Base-by-base conservation (phyloP, 208 protist species). In the Leishmania major region DNA sequence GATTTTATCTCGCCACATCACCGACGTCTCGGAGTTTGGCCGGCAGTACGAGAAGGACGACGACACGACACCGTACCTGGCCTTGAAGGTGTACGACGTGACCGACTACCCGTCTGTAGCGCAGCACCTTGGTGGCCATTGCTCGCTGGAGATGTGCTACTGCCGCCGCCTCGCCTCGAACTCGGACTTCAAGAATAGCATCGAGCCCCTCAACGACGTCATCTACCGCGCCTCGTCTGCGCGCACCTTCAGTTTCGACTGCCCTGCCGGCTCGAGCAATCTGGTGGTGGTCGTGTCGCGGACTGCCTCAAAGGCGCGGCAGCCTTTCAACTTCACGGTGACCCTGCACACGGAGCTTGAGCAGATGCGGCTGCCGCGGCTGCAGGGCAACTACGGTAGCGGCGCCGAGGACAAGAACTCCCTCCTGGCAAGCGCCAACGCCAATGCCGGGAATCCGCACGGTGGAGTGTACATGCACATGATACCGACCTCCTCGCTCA, bases 281-380 rank as follows among this genome's bases (percentile, higher is more conserved):
- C 82, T 96, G 19, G 78, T 97, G 40, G 89, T 95, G 53, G 89
- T 95, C 60, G 87, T 97, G 43, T 81, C 85, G 19, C 90, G 91
- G 51, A 78, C 82, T 53, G 78, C 86, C 43, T 91, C 89, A 15
- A 85, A 81, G 64, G 83, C 81, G 35, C 88, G 88, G 79, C 69
- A 81, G 35, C 43, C 85, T 62, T 95, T 97, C 84, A 88, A 83
- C 82, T 97, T 94, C 85, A 91, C 94, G 51, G 83, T 96, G n/a
- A 95, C 92, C 45, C 87, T 97, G 66, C 92, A 97, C 81, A 94
- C 94, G 7, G 90, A 96, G 80, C 91, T 94, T 77, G 87, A 88
- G 70, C 89, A 93, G 82, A 81, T 94, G 80, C 87, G 86, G 70
- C 74, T 86, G 77, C 83, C 83, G 71, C 77, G 77, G 31, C 78